Conservation (phyloP, 371 early-diverging fungal genomes). For the Parasitella parasitica region DNA sequence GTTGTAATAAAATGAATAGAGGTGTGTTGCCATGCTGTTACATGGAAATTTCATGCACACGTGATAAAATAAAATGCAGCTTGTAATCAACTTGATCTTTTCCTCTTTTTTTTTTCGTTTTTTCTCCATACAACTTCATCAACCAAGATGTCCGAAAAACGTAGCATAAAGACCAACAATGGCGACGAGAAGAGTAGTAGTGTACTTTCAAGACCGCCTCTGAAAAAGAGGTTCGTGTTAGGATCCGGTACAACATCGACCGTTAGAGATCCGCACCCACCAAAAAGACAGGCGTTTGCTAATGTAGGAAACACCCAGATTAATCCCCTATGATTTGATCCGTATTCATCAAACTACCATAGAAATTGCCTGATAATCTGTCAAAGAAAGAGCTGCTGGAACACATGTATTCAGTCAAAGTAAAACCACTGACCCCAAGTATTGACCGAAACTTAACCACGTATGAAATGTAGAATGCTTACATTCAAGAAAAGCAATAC, state of each 20-base stretch:
- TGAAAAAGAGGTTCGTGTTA: neutral
- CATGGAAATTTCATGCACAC: neutral
- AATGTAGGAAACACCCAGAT: neutral
- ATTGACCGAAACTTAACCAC: too few relatives aligned
- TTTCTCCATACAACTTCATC: neutral
- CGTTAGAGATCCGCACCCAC: neutral
- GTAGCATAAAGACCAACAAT: neutral
- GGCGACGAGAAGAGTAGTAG: neutral
- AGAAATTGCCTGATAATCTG: neutral
- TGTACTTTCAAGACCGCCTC: neutral
- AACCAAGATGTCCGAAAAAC: neutral
- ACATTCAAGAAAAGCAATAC: neutral
- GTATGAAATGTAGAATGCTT: neutral
- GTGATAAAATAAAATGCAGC: neutral
- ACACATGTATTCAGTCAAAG: neutral
- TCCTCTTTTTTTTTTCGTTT: neutral
- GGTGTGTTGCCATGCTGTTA: too few relatives aligned
- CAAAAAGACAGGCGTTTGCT: neutral
- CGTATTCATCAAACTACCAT: too few relatives aligned
- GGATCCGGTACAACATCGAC: neutral
- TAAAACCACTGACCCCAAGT: too few relatives aligned
- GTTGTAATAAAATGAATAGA: neutral
- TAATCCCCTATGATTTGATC: neutral
- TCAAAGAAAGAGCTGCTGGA: neutral
- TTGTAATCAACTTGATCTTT: neutral